These are phyloP conservation scores for Ogataea henricii DNA, from an alignment of 805 yeast genomes.

Conservation along the genomic window DNA sequence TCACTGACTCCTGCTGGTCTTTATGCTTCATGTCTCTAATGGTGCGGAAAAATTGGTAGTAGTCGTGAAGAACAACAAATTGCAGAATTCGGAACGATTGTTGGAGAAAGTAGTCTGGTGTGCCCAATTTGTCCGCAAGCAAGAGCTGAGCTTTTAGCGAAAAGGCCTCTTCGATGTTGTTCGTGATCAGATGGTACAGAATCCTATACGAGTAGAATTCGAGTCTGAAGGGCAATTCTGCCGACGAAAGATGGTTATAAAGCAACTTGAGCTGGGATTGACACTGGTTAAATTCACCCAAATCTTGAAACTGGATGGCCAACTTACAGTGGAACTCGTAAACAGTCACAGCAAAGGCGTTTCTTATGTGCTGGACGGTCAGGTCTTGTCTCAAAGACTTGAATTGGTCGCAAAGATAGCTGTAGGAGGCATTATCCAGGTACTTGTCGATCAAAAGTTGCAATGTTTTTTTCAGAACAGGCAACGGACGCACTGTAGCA, in stretches of 20 bases:
- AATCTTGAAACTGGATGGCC: slow-evolving; percentile 80
- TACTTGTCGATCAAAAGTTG: slow-evolving; percentile 55
- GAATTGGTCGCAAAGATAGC: slow-evolving; percentile 84
- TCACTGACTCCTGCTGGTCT: slow-evolving; percentile 35
- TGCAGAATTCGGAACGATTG: slow-evolving; percentile 41
- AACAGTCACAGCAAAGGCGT: slow-evolving; percentile 72
- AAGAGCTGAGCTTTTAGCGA: slow-evolving; percentile 38
- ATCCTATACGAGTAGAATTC: slow-evolving; percentile 78
- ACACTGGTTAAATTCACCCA: slow-evolving; percentile 96
- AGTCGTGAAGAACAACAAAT: slow-evolving; percentile 45
- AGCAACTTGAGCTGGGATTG: slow-evolving; percentile 74
- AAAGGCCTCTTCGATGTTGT: slow-evolving; percentile 58
- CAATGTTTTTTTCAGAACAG: slow-evolving; percentile 59
- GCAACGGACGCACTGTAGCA: slow-evolving; percentile 71
- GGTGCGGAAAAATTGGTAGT: slow-evolving; percentile 51
- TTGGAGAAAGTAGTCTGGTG: slow-evolving; percentile 24
- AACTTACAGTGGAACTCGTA: slow-evolving; percentile 86
- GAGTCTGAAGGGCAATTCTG: slow-evolving; percentile 37
- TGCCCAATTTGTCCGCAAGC: slow-evolving; percentile 9
- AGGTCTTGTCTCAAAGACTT: slow-evolving; percentile 92
- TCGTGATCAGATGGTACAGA: slow-evolving; percentile 73
- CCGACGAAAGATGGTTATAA: slow-evolving; percentile 43
- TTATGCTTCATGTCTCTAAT: slow-evolving; percentile 25
- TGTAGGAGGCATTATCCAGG: slow-evolving; percentile 54
- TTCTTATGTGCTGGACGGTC: slow-evolving; percentile 85